Evolutionary conservation across 768 basidiomycete species (phyloP).

Genomic region (Leccinum fibrillosum): DNA sequence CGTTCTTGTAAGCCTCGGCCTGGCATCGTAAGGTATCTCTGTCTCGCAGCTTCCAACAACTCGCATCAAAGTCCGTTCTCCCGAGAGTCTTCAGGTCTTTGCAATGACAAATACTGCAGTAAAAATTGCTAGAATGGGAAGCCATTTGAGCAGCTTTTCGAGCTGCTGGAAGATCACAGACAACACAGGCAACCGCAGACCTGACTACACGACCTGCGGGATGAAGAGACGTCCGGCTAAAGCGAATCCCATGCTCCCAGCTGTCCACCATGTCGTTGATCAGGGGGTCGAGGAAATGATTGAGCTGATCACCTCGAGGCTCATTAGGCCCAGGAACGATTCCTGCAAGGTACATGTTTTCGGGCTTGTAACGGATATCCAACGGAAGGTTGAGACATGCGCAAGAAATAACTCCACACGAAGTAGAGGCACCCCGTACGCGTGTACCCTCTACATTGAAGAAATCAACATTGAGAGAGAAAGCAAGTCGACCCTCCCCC

Average conservation of each 20-base stretch:
- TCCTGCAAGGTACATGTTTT: neutral
- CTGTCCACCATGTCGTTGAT: neutral
- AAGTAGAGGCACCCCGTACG: no score
- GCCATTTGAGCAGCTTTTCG: neutral
- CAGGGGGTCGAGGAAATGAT: neutral
- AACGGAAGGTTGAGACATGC: neutral
- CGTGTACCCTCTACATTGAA: no score
- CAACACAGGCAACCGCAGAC: neutral
- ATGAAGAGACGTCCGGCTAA: neutral
- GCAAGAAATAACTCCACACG: no score
- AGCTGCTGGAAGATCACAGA: slow-evolving; percentile 1
- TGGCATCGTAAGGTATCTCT: neutral
- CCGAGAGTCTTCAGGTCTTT: neutral
- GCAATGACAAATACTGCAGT: slow-evolving; percentile 1
- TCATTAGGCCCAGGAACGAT: neutral
- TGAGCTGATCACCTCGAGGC: neutral
- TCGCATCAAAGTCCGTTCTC: neutral
- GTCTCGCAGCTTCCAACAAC: neutral
- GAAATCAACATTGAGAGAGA: no score
- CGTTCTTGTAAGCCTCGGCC: neutral
- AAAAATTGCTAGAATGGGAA: neutral
- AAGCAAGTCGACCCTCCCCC: no score
- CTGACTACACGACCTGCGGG: no score
- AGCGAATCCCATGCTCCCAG: neutral
- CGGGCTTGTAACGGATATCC: neutral